phyloP scores from a whole-genome alignment of 192 early-diverging fungal genomes.

The Coemansia sp. region DNA sequence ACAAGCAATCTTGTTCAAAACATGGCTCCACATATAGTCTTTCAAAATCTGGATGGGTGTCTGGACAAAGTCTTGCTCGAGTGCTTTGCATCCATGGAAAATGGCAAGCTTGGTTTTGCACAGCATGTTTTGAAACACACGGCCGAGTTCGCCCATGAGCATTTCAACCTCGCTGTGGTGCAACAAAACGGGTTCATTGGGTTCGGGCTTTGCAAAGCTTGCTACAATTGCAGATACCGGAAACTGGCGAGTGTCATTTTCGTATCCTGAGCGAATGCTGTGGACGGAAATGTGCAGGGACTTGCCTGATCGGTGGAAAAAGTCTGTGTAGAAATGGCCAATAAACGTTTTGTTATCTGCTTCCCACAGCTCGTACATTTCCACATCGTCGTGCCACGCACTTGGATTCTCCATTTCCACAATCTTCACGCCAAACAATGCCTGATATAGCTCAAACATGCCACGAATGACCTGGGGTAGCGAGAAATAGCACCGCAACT shows the following conservation, averaged over 20 bases:
- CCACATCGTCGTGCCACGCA: conserved; percentile 72
- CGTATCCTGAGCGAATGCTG: conserved; percentile 49
- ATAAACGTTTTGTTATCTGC: conserved; percentile 54
- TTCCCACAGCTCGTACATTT: conserved; percentile 67
- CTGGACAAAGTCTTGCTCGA: conserved; percentile 73
- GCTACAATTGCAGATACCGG: conserved; percentile 63
- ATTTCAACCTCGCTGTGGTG: conserved; percentile 71
- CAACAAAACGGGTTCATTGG: conserved; percentile 62
- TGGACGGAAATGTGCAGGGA: conserved; percentile 55
- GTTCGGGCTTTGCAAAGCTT: conserved; percentile 59
- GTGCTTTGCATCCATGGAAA: conserved; percentile 52
- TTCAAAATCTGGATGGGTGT: conserved; percentile 83
- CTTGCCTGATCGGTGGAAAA: conserved; percentile 64
- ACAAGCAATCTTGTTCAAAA: conserved; percentile 52
- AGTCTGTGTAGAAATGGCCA: conserved; percentile 69
- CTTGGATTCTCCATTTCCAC: neutral
- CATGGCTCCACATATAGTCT: conserved; percentile 68
- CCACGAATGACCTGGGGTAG: conserved; percentile 54
- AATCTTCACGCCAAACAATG: conserved; percentile 57
- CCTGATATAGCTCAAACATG: conserved; percentile 65
- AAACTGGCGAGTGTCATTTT: conserved; percentile 49
- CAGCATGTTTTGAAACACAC: conserved; percentile 62
- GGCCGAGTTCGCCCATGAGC: conserved; percentile 70
- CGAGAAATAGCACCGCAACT: conserved; percentile 71
- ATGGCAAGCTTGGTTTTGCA: conserved; percentile 58